Evolutionary conservation across 225 moss, liverwort and hornwort genomes (phyloP), one percentile per base, ranked within the genome.

Genomic region (Pseudisothecium myosuroides): DNA sequence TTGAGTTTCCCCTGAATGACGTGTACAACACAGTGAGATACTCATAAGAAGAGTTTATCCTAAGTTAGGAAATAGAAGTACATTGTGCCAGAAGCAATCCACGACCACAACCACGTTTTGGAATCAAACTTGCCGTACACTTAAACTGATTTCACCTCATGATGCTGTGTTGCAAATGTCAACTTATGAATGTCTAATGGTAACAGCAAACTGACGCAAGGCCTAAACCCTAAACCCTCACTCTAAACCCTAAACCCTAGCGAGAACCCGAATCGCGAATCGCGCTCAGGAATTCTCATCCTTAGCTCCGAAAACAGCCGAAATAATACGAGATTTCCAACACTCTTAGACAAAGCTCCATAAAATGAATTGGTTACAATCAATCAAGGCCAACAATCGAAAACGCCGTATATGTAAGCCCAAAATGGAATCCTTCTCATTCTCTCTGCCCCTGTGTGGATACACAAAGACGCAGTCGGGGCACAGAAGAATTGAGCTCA

Each of bases 1-100:
- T 98, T 95, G 31, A 83, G 95, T 92, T 95, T 96, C 50, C 98
- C 97, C 95, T 95, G 92, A 47, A 72, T 73, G 79, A 87, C 43
- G 20, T 60, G 45, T 56, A 64, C 47, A 69, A 22, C 83, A 83
- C n/a, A 80, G 28, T 36, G 41, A 8, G 66, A 77, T 59, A 52
- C 43, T 50, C 17, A 63, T 74, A 36, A 60, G 23, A 81, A 82
- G 34, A 31, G n/a, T 61, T 52, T n/a, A 41, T 52, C 76, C 28
- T 17, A 91, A 58, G 64, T 76, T 80, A 55, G 80, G 29, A n/a
- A 61, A 54, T 45, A 65, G 11, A 56, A 56, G 28, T 20, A 74
- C 41, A 75, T 81, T 32, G 49, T 64, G 73, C 49, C 69, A 60
- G 50, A 79, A 78, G 85, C 54, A 52, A 90, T 39, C 39, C 61